Evolutionary conservation across 768 basidiomycete species (phyloP).

Genomic region (Boletus speciosus): DNA sequence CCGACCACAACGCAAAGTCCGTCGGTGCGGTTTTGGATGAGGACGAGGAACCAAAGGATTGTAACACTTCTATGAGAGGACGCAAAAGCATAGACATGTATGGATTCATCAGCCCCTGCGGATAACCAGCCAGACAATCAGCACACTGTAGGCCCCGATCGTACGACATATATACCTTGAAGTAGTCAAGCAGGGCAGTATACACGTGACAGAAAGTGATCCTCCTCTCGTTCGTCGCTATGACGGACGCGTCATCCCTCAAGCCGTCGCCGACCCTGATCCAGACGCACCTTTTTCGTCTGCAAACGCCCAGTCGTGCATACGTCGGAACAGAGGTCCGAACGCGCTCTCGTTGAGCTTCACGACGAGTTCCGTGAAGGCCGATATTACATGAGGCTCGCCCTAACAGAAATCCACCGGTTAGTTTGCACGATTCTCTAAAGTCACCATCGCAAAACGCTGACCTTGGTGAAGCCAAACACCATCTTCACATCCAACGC

Average conservation of each 20-base stretch:
- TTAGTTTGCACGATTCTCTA: not conserved
- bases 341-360: conserved; percentile 93
- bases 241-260: not conserved
- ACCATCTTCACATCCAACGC: conserved; percentile 57
- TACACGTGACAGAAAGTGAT: conserved; percentile 76
- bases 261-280: not conserved
- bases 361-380: conserved; percentile 86
- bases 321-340: conserved; percentile 83
- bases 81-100: conserved; percentile 79
- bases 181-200: conserved; percentile 72
- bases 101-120: conserved; percentile 80
- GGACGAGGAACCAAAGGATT: conserved; percentile 40
- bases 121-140: not conserved
- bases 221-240: conserved; percentile 44
- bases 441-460: not conserved
- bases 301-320: conserved; percentile 94
- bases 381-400: conserved; percentile 52
- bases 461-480: conserved; percentile 30
- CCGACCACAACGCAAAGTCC: conserved; percentile 56
- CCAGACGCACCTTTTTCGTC: conserved; percentile 42
- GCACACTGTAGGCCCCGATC: not conserved
- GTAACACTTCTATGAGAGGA: conserved; percentile 62
- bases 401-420: conserved; percentile 35
- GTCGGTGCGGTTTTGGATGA: conserved; percentile 20
- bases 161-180: conserved; percentile 60